Evolutionary conservation across 1,284 basidiomycete species (phyloP).

Genomic region (Ustilago trichophora): DNA sequence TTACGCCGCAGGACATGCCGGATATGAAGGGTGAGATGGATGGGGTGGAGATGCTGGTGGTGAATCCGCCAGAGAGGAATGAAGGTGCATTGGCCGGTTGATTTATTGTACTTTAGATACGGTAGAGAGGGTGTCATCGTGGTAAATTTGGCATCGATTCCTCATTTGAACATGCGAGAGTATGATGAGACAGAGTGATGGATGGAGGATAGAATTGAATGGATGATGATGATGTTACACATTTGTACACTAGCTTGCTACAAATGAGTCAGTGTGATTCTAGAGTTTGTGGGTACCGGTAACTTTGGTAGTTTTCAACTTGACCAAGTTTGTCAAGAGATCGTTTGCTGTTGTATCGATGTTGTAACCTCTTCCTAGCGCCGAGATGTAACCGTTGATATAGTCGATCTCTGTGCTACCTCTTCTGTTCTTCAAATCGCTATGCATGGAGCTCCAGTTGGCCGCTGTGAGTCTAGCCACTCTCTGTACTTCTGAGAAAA

Average conservation of each 20-base stretch:
- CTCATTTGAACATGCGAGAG: too few species aligned
- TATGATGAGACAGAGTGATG: too few species aligned
- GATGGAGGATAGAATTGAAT: too few species aligned
- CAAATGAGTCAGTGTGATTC: too few species aligned
- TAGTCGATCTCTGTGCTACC: conserved; percentile 70
- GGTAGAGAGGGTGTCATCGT: too few species aligned
- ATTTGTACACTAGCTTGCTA: too few species aligned
- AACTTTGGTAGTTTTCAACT: conserved; percentile 68
- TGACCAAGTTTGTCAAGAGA: conserved; percentile 74
- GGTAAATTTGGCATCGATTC: too few species aligned
- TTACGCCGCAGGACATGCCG: conserved; percentile 63
- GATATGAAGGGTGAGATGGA: conserved; percentile 36
- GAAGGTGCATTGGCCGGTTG: conserved; percentile 26
- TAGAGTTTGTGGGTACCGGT: too few species aligned
- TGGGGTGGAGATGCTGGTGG: conserved; percentile 21
- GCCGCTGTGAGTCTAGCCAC: conserved; percentile 47
- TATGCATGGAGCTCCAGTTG: conserved; percentile 62
- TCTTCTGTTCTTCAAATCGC: conserved; percentile 47
- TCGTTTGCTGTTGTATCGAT: conserved; percentile 75
- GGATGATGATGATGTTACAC: too few species aligned
- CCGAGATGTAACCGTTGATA: conserved; percentile 84
- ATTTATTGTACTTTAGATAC: too few species aligned
- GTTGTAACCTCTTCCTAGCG: conserved; percentile 74
- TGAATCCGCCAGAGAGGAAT: conserved; percentile 29
- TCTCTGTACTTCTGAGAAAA: conserved; percentile 53